These are phyloP conservation scores for Ramichloridium luteum DNA, from an alignment of 2,329 filamentous ascomycete species.

Conservation along the genomic window DNA sequence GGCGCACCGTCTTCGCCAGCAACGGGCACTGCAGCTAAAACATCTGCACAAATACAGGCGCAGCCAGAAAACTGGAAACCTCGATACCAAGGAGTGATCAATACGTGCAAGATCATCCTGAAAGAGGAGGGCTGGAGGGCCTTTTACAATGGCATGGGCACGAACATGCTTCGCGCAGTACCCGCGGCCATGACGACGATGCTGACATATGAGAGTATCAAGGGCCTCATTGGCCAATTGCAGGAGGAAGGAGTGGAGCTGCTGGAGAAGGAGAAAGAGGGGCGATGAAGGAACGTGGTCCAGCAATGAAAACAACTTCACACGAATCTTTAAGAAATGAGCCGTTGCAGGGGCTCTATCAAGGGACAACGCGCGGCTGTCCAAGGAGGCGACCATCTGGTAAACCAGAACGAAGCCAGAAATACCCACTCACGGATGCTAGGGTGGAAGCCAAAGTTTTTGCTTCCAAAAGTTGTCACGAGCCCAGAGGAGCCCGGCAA, in stretches of 20 bases:
- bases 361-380: too few species aligned
- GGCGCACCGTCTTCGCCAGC: constrained; percentile 36
- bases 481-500: too few species aligned
- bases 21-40: constrained; percentile 43
- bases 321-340: not conserved
- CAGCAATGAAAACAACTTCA: too few species aligned
- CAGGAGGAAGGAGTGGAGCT: constrained; percentile 39
- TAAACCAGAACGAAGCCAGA: too few species aligned
- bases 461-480: too few species aligned
- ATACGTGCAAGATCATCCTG: constrained; percentile 74
- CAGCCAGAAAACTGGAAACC: constrained; percentile 17
- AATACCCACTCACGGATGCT: too few species aligned
- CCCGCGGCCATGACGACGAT: constrained; percentile 95
- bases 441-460: too few species aligned
- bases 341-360: too few species aligned
- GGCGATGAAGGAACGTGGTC: constrained; percentile 2
- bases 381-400: too few species aligned
- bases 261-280: constrained; percentile 7
- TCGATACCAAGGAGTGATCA: constrained; percentile 64
- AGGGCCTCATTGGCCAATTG: constrained; percentile 40
- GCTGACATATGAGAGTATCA: constrained; percentile 82
- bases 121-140: constrained; percentile 88
- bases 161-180: constrained; percentile 91
- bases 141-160: constrained; percentile 94
- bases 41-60: not conserved